Evolutionary conservation across 176 grass and related monocot species (phyloP).

Genomic region (barley (Hordeum vulgare)): DNA sequence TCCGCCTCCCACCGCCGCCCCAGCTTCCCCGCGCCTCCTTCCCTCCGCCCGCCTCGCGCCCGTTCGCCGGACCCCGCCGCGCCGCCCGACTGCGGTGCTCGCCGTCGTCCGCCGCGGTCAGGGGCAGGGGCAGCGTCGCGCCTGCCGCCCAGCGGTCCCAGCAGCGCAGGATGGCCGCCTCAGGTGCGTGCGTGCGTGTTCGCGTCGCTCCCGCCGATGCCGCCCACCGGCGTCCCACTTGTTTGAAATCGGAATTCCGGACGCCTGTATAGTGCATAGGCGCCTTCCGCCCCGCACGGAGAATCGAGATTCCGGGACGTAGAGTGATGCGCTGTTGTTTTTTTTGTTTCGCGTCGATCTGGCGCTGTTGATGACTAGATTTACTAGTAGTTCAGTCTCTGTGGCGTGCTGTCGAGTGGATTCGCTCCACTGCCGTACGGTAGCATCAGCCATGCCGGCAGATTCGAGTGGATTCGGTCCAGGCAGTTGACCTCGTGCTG

Average conservation of each 20-base stretch:
- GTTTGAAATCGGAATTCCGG: neutral
- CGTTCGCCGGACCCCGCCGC: neutral
- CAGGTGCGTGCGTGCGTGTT: slow-evolving; percentile 34
- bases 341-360: neutral
- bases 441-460: neutral
- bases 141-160: slow-evolving; percentile 32
- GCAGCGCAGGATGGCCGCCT: slow-evolving; percentile 67
- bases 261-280: neutral
- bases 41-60: slow-evolving; percentile 1
- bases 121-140: too few relatives aligned
- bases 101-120: too few relatives aligned
- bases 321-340: neutral
- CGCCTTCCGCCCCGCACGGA: neutral
- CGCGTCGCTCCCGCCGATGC: neutral
- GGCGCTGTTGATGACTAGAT: neutral
- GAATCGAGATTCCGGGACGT: too few relatives aligned
- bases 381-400: too few relatives aligned
- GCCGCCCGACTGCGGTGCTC: neutral
- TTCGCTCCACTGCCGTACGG: neutral
- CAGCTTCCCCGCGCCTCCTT: slow-evolving; percentile 4
- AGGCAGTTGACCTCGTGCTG: neutral
- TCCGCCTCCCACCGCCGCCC: neutral
- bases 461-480: neutral
- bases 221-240: neutral
- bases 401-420: neutral